Evolutionary conservation across 208 protist species (phyloP).

Genomic region (Novymonas esmeraldas): DNA sequence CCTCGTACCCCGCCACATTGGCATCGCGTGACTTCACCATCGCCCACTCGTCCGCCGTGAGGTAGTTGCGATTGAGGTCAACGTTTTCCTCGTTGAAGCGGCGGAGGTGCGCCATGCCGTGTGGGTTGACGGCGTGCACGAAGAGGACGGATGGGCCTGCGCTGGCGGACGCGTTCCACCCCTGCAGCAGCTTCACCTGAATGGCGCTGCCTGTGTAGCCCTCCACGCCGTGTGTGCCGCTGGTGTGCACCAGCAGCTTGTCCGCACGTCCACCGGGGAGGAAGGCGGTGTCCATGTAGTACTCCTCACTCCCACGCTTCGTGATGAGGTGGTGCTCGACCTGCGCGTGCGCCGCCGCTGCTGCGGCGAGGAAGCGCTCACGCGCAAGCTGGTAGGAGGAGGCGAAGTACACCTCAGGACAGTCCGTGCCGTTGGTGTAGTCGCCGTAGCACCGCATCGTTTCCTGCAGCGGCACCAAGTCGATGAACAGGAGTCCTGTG

Average conservation of each 20-base stretch:
- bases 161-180: constrained; percentile 54
- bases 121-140: constrained; percentile 87
- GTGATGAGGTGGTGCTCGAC: constrained; percentile 54
- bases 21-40: constrained; percentile 36
- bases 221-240: constrained; percentile 80
- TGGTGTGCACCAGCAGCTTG: constrained; percentile 78
- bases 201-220: constrained; percentile 88
- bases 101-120: constrained; percentile 83
- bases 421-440: constrained; percentile 62
- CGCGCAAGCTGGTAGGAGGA: constrained; percentile 66
- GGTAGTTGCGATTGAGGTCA: constrained; percentile 85
- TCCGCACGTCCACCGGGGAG: constrained; percentile 45
- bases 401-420: constrained; percentile 72
- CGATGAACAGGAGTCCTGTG: constrained; percentile 74
- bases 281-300: constrained; percentile 83
- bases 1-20: constrained; percentile 58
- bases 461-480: constrained; percentile 79
- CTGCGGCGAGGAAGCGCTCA: constrained; percentile 76
- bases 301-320: constrained; percentile 51
- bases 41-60: constrained; percentile 58
- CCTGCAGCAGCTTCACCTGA: constrained; percentile 71
- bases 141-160: constrained; percentile 80
- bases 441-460: constrained; percentile 56
- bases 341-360: constrained; percentile 46
- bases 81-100: constrained; percentile 89